Conservation (phyloP, 352 stramenopile genomes). For the Globisporangium parvum region DNA sequence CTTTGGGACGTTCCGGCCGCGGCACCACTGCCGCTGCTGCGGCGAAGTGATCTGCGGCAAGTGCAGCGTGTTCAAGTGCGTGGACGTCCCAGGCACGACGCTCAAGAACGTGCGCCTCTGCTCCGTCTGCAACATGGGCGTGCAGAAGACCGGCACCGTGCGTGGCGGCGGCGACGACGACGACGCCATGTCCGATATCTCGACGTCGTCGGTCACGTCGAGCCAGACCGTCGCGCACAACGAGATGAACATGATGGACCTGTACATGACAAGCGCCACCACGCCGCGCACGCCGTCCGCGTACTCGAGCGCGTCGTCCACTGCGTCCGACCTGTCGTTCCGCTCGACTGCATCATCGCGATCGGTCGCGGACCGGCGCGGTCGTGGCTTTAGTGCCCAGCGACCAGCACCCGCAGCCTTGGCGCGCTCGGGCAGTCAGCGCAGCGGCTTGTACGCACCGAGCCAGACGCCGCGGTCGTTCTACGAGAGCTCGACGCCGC, state of each 20-base stretch:
- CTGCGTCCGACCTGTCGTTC: conserved; percentile 74
- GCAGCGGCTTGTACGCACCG: conserved; percentile 8
- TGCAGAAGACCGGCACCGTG: conserved; percentile 41
- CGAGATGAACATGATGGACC: conserved; percentile 82
- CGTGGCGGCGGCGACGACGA: conserved; percentile 16
- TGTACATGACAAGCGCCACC: conserved; percentile 53
- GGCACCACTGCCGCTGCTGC: conserved; percentile 83
- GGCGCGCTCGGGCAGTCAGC: conserved; percentile 9
- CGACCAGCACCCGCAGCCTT: not conserved
- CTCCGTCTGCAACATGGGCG: conserved; percentile 80
- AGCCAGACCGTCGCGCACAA: conserved; percentile 76
- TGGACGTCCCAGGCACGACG: conserved; percentile 74
- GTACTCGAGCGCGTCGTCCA: conserved; percentile 65
- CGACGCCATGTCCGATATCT: conserved; percentile 69
- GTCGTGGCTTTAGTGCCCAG: conserved; percentile 12
- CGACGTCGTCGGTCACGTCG: conserved; percentile 71
- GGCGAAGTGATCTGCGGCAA: conserved; percentile 88
- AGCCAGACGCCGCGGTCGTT: conserved; percentile 26
- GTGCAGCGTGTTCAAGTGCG: conserved; percentile 76
- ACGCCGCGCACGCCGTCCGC: conserved; percentile 59
- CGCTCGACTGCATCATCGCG: conserved; percentile 63
- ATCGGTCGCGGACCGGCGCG: conserved; percentile 40
- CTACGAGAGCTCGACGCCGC: conserved; percentile 60
- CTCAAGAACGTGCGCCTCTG: conserved; percentile 83
- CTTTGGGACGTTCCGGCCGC: conserved; percentile 76